Conservation (phyloP, 1,139 yeast genomes). For the Magnusiomyces suaveolens region DNA sequence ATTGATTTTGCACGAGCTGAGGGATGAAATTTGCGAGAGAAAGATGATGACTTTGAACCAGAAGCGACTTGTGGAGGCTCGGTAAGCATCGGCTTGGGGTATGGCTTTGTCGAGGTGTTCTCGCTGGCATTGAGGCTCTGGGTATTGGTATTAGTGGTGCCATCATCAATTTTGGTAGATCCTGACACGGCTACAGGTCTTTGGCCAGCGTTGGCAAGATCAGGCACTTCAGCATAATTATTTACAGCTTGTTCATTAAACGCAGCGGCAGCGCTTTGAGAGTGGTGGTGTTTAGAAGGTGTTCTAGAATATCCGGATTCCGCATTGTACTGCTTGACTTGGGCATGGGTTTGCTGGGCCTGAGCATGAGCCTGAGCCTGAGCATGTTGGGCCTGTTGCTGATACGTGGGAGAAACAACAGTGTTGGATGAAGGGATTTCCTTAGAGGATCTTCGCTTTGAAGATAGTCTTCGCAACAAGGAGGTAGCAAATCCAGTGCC, state of each 20-base stretch:
- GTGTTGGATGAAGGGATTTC: too few relatives aligned
- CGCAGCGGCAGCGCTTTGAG: slow-evolving; percentile 7
- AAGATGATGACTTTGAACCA: neutral
- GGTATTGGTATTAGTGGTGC: neutral
- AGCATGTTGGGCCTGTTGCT: neutral
- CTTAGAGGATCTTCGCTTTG: slow-evolving; percentile 22
- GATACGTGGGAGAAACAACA: too few relatives aligned
- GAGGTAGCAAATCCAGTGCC: slow-evolving; percentile 22
- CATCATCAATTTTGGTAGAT: too few relatives aligned
- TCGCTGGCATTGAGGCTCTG: neutral
- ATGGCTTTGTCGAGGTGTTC: neutral
- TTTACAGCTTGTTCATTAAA: too few relatives aligned
- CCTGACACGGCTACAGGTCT: too few relatives aligned
- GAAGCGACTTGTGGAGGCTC: neutral
- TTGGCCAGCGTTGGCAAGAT: too few relatives aligned
- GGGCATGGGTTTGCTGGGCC: neutral
- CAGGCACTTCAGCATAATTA: too few relatives aligned
- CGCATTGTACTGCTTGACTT: slow-evolving; percentile 6
- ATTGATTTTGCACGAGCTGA: slow-evolving; percentile 84
- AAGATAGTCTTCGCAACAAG: slow-evolving; percentile 23
- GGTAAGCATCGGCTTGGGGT: neutral
- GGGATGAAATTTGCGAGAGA: slow-evolving; percentile 42
- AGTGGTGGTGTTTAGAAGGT: slow-evolving; percentile 4
- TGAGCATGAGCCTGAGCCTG: slow-evolving; percentile 9
- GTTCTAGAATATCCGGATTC: too few relatives aligned